Percentiles rank a stretch among this genome's conserved stretches.
These are phyloP conservation scores for Chrysosporium queenslandicum DNA, from an alignment of 2,329 filamentous ascomycete species.

Conservation along the genomic window DNA sequence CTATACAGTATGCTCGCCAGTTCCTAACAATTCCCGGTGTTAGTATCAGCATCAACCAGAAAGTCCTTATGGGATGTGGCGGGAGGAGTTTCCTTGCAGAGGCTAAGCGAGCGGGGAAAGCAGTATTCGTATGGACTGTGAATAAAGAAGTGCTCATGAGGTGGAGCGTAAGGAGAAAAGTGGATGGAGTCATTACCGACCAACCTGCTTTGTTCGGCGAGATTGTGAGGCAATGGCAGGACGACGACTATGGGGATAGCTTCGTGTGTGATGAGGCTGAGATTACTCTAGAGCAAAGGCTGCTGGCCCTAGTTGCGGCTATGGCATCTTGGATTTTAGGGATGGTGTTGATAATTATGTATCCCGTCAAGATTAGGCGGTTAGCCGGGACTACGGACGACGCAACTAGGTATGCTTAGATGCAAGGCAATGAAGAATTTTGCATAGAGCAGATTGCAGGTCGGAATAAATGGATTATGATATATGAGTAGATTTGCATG, in stretches of 20 bases:
- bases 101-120: slow-evolving; percentile 46
- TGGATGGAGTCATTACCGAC: slow-evolving; percentile 82
- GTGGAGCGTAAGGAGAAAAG: slow-evolving; percentile 56
- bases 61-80: slow-evolving; percentile 55
- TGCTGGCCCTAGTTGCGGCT: neutral
- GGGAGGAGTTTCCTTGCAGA: slow-evolving; percentile 58
- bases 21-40: slow-evolving; percentile 60
- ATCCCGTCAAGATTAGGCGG: neutral
- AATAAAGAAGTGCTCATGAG: slow-evolving; percentile 71
- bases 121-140: slow-evolving; percentile 75
- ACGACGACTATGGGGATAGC: slow-evolving; percentile 7
- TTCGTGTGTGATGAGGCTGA: neutral
- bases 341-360: slow-evolving; percentile 3
- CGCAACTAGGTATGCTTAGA: neutral
- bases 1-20: slow-evolving; percentile 52
- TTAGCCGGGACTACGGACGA: neutral
- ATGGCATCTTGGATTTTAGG: slow-evolving; percentile 4
- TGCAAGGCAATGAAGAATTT: neutral
- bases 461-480: neutral
- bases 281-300: slow-evolving; percentile 2
- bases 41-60: slow-evolving; percentile 68
- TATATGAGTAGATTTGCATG: neutral
- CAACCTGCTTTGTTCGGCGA: slow-evolving; percentile 45
- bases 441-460: neutral
- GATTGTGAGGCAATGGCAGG: slow-evolving; percentile 7